Percentiles rank a stretch among this genome's conserved stretches.
phyloP scores from a whole-genome alignment of 2,329 filamentous ascomycete genomes.

The Cladosporium sp. region DNA sequence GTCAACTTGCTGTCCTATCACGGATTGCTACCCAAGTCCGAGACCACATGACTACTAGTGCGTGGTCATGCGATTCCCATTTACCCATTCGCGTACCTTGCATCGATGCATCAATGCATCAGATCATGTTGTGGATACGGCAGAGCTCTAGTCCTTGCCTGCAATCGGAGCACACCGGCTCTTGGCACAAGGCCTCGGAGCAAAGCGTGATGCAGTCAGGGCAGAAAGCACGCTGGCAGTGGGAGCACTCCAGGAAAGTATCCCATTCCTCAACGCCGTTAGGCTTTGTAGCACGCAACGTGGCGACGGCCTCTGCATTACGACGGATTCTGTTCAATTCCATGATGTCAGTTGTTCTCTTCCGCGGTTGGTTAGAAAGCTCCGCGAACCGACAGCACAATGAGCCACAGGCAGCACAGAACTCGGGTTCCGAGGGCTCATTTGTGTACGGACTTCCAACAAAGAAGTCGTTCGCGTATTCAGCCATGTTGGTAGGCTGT shows the following conservation, averaged over 20 bases:
- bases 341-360: conserved; percentile 20
- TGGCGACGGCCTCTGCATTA: neutral
- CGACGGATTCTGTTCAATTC: neutral
- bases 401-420: conserved; percentile 24
- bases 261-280: conserved; percentile 27
- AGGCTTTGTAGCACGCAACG: conserved; percentile 17
- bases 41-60: neutral
- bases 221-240: conserved; percentile 23
- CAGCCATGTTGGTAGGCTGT: neutral
- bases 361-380: conserved; percentile 5
- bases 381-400: conserved; percentile 24
- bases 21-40: neutral
- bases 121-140: conserved; percentile 18
- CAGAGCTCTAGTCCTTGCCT: conserved; percentile 1
- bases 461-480: conserved; percentile 16
- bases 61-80: neutral
- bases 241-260: conserved; percentile 27
- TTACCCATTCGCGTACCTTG: neutral
- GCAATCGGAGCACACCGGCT: conserved; percentile 16
- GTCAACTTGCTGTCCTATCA: neutral
- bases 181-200: conserved; percentile 12
- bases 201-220: conserved; percentile 18
- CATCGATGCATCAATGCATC: neutral
- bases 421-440: conserved; percentile 19
- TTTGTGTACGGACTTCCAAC: conserved; percentile 12